A percentile compares a stretch with the other conserved stretches of the same genome.
These are phyloP conservation scores for Globisporangium paddicum DNA, from an alignment of 352 stramenopile genomes.

Conservation along the genomic window DNA sequence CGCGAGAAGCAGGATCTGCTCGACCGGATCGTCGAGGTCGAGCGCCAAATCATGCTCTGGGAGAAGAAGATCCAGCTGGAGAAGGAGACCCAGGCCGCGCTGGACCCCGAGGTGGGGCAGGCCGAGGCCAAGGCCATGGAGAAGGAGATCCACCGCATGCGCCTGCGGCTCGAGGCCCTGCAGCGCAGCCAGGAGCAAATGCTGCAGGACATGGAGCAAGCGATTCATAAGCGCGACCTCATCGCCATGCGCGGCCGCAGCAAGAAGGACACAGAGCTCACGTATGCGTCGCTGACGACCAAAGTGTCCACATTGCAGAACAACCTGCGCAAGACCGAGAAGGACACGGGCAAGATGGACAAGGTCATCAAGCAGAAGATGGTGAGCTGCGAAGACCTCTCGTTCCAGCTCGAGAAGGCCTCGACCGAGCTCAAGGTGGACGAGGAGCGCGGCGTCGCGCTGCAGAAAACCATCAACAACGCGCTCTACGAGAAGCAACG, in stretches of 20 bases:
- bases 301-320: conserved; percentile 81
- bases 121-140: conserved; percentile 91
- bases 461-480: conserved; percentile 84
- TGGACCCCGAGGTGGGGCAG: conserved; percentile 91
- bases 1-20: conserved; percentile 85
- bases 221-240: conserved; percentile 91
- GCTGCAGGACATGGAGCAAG: conserved; percentile 93
- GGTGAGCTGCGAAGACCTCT: conserved; percentile 57
- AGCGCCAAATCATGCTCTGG: conserved; percentile 93
- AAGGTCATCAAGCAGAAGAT: conserved; percentile 61
- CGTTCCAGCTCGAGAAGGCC: conserved; percentile 76
- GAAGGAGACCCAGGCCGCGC: conserved; percentile 92
- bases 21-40: conserved; percentile 87
- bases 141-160: conserved; percentile 96
- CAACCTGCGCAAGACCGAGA: conserved; percentile 61
- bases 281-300: conserved; percentile 78
- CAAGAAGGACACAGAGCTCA: conserved; percentile 81
- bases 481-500: conserved; percentile 90
- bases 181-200: conserved; percentile 91
- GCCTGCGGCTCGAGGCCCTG: conserved; percentile 87
- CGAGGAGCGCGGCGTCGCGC: conserved; percentile 49
- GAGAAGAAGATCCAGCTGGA: conserved; percentile 97
- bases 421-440: conserved; percentile 75
- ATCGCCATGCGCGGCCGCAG: conserved; percentile 87
- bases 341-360: conserved; percentile 51